Conservation (phyloP, 208 protist genomes). For the Wallacemonas sp. region DNA sequence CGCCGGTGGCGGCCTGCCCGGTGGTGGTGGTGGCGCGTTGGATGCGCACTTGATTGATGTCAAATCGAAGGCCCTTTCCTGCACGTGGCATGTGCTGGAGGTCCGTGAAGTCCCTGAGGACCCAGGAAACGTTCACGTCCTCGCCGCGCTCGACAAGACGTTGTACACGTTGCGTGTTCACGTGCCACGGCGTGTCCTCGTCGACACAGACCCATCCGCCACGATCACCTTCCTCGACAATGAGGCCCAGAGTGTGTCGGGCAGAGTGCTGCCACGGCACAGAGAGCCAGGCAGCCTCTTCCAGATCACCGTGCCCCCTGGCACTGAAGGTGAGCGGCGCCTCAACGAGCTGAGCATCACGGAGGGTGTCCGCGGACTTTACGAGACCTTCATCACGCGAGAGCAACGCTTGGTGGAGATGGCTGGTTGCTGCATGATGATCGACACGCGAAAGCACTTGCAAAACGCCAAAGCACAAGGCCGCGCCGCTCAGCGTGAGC, state of each 20-base stretch:
- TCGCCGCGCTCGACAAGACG: constrained; percentile 61
- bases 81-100: constrained; percentile 81
- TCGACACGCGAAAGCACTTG: constrained; percentile 58
- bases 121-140: constrained; percentile 52
- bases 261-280: constrained; percentile 68
- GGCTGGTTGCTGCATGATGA: constrained; percentile 66
- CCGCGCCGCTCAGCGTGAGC: constrained; percentile 47
- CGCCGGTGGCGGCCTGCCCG: background rate
- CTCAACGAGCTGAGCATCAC: constrained; percentile 65
- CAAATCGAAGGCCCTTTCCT: constrained; percentile 67
- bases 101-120: constrained; percentile 63
- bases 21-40: constrained; percentile 11
- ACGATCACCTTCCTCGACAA: constrained; percentile 9
- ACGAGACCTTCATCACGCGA: constrained; percentile 67
- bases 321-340: constrained; percentile 54
- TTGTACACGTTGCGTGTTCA: constrained; percentile 69
- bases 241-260: constrained; percentile 29
- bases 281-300: constrained; percentile 34
- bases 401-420: constrained; percentile 58
- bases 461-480: constrained; percentile 35
- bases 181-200: constrained; percentile 65
- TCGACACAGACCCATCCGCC: constrained; percentile 42
- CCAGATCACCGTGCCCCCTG: constrained; percentile 56
- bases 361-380: constrained; percentile 73
- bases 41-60: constrained; percentile 82